phyloP scores from a whole-genome alignment of 306 rosid genomes.

The Alnus rubra region DNA sequence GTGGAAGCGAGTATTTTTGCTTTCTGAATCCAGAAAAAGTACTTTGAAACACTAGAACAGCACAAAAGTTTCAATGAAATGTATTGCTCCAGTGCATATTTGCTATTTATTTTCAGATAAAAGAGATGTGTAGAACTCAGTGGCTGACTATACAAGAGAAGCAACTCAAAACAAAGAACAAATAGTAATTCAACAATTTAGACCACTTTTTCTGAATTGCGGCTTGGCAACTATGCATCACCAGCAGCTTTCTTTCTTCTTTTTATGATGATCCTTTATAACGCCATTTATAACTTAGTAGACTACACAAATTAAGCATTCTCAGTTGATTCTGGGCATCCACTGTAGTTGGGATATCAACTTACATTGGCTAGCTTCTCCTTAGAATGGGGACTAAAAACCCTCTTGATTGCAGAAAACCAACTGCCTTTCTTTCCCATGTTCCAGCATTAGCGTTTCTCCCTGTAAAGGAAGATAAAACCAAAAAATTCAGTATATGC shows the following conservation, averaged over 20 bases:
- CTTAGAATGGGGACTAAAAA: conserved; percentile 78
- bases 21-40: conserved; percentile 10
- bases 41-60: conserved; percentile 6
- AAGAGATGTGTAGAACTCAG: neutral
- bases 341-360: neutral
- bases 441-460: conserved; percentile 73
- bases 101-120: neutral
- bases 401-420: conserved; percentile 92
- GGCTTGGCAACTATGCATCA: neutral
- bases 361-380: conserved; percentile 59
- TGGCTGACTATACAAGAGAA: neutral
- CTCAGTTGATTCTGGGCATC: neutral
- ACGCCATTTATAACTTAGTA: neutral
- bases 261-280: neutral
- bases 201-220: neutral
- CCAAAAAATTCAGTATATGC: conserved; percentile 20
- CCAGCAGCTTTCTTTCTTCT: neutral
- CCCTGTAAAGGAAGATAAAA: conserved; percentile 41
- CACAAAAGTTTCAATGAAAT: neutral
- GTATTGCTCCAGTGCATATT: neutral
- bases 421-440: conserved; percentile 98
- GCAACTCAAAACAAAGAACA: neutral
- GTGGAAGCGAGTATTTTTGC: conserved; percentile 9
- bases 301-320: neutral
- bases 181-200: neutral